phyloP scores from a whole-genome alignment of 345 rosid genomes.

The Eucalyptus marginata region DNA sequence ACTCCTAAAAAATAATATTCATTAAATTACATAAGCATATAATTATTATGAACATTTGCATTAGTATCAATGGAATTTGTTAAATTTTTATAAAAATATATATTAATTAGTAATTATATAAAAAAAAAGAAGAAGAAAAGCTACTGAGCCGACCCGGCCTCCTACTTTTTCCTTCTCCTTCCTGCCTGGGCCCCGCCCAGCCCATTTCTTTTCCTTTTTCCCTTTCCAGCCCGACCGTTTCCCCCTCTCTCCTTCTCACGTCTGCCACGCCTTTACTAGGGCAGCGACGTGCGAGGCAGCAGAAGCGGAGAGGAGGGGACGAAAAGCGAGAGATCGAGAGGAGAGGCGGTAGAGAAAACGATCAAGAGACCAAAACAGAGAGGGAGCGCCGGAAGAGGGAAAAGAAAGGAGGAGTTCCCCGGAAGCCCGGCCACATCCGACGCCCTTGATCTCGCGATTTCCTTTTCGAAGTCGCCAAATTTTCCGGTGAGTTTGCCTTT shows the following conservation, averaged over 20 bases:
- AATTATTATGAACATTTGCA: background rate
- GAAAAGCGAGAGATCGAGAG: background rate
- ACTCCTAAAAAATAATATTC: background rate
- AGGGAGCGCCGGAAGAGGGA: background rate
- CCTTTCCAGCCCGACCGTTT: background rate
- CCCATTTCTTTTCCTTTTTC: too few species aligned
- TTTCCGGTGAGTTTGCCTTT: background rate
- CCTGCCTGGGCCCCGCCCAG: too few species aligned
- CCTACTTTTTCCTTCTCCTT: too few species aligned
- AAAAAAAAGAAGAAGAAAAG: background rate
- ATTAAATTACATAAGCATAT: too few species aligned
- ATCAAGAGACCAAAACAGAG: background rate
- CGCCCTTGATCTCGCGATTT: background rate
- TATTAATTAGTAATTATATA: too few species aligned
- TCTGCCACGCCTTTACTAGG: accelerated
- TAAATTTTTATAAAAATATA: too few species aligned
- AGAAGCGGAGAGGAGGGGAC: background rate
- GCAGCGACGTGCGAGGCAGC: background rate
- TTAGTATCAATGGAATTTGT: too few species aligned
- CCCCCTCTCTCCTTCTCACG: background rate
- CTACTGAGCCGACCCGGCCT: background rate
- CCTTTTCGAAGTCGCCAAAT: background rate
- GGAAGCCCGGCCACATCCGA: background rate
- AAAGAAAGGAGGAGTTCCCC: background rate
- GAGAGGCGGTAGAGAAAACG: background rate